Evolutionary conservation across 2,329 filamentous ascomycete genomes (phyloP), one percentile per base, ranked within the genome.

Genomic region (Neopestalotiopsis sp.): DNA sequence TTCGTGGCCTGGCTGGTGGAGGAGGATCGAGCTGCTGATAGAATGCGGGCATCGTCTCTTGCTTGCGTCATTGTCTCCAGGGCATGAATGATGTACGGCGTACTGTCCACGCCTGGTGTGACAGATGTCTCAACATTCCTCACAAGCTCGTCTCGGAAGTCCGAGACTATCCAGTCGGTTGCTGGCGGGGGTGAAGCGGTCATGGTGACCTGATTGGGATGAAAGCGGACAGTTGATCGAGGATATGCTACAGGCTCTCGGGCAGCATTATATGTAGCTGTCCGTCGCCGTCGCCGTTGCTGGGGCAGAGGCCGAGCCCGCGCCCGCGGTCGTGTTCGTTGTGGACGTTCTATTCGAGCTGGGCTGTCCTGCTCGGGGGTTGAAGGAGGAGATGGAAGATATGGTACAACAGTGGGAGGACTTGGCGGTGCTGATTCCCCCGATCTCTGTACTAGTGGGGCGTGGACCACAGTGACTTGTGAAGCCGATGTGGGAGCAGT

Each of bases 11-110:
- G 73, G 28, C 71, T 73, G 28, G 70, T 73, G 14, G 66, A 67
- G 5, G 73, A 73, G 4, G 70, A 71, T 17, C 64, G 63, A 17
- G 71, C 71, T 28, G 57, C 70, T 13, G 72, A 71, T 7, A 67
- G 10, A 24, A 63, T 85, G 82, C 67, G 86, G 68, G 84, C 81
- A 5, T 90, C 85, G 70, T 93, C 90, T 68, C 91, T 91, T 75
- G 92, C 89, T 62, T 92, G 86, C 5, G 94, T 97, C 73, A 98
- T 84, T 71, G 95, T 94, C 72, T 97, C 93, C 71, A 98, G 89
- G 56, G 95, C 95, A 79, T 96, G 97, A 72, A 92, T 92, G 71
- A 98, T 93, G 79, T 95, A 97, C 0, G 94, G 94, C 9, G 90
- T 92, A 76, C 97, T 92, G 76, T 97, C 94, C 53, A 94, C 84